phyloP scores from a whole-genome alignment of 148 eudicot species.

The Amaranthus palmeri region DNA sequence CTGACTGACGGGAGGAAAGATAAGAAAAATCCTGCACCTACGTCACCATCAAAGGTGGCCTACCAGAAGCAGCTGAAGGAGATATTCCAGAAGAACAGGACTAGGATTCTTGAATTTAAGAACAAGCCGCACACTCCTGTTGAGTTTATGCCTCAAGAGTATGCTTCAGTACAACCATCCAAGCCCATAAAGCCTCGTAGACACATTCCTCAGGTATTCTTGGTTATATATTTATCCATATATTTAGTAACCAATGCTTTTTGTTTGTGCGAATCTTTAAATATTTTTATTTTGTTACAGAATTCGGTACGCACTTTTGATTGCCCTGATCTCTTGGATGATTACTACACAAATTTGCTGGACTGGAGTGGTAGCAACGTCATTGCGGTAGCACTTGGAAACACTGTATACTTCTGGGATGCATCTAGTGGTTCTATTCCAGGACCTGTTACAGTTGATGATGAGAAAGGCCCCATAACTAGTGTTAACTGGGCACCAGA shows the following conservation, averaged over 20 bases:
- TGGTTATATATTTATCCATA: neutral
- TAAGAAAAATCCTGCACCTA: slow-evolving; percentile 65
- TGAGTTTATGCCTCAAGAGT: slow-evolving; percentile 56
- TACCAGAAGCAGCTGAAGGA: slow-evolving; percentile 79
- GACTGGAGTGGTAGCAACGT: slow-evolving; percentile 94
- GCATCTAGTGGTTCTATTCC: slow-evolving; percentile 75
- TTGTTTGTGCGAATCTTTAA: neutral
- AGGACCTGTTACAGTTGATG: slow-evolving; percentile 74
- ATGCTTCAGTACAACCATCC: slow-evolving; percentile 42
- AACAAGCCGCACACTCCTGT: slow-evolving; percentile 78
- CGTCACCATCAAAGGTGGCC: slow-evolving; percentile 81
- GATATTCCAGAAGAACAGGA: slow-evolving; percentile 80
- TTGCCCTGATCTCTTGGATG: slow-evolving; percentile 87
- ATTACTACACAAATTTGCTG: slow-evolving; percentile 79
- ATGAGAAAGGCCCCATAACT: slow-evolving; percentile 85
- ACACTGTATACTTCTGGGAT: slow-evolving; percentile 88
- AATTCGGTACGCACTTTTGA: slow-evolving; percentile 83
- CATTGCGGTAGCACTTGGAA: slow-evolving; percentile 88
- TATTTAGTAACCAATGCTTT: too few relatives aligned
- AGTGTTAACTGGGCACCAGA: slow-evolving; percentile 98
- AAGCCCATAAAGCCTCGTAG: slow-evolving; percentile 67
- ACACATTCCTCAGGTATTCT: slow-evolving; percentile 80
- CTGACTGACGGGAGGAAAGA: slow-evolving; percentile 73
- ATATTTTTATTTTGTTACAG: slow-evolving; percentile 34
- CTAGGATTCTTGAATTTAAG: slow-evolving; percentile 85